Percentiles rank a stretch among this genome's conserved stretches.
Conservation (phyloP, 106 monocot species). For the Gastrodia elata region DNA sequence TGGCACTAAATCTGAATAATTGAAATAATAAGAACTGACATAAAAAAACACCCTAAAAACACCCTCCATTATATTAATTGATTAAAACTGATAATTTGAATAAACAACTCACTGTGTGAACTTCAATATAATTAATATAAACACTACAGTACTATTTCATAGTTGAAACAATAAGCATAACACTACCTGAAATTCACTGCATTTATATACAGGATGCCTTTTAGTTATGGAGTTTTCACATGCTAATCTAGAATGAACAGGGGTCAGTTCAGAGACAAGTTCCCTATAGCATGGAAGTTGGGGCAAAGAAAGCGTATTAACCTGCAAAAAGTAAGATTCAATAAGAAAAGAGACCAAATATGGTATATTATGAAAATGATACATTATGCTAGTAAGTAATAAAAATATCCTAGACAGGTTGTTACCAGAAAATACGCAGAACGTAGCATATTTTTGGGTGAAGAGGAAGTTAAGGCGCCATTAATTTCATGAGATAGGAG, state of each 20-base stretch:
- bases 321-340: constrained; percentile 44
- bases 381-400: neutral
- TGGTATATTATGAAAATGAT: neutral
- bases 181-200: constrained; percentile 90
- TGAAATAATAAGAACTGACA: neutral
- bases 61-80: neutral
- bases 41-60: neutral
- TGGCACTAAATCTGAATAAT: too few species aligned
- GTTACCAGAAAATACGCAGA: neutral
- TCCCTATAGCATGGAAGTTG: constrained; percentile 73
- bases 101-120: too few species aligned
- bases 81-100: neutral
- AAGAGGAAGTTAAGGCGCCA: neutral
- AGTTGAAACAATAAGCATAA: neutral
- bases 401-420: neutral
- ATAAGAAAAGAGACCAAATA: neutral
- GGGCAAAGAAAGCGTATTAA: constrained; percentile 69
- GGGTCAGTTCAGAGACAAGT: constrained; percentile 63
- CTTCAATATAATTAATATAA: neutral
- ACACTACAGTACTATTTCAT: constrained; percentile 1
- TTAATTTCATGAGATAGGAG: neutral
- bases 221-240: constrained; percentile 57
- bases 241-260: constrained; percentile 67
- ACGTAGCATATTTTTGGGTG: neutral
- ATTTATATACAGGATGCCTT: constrained; percentile 78